Percentiles rank a stretch among this genome's conserved stretches.
Evolutionary conservation across 2,329 filamentous ascomycete species (phyloP).

Genomic region (Hyphodiscus sp.): DNA sequence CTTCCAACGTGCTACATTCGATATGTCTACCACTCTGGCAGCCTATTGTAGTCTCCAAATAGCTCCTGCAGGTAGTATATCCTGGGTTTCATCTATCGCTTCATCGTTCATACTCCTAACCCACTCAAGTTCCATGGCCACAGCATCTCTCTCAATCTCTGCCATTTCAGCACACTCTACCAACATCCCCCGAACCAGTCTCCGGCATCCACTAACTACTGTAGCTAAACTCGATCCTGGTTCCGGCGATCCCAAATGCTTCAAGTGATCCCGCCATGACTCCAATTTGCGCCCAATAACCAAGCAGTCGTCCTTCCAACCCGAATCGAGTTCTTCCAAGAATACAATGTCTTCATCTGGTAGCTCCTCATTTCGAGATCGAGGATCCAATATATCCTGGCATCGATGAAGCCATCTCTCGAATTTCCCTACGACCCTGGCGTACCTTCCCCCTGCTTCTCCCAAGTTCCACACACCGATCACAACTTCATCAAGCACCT

Average conservation of each 20-base stretch:
- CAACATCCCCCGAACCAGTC: constrained; percentile 52
- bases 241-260: constrained; percentile 35
- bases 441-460: constrained; percentile 50
- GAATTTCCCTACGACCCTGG: constrained; percentile 48
- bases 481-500: constrained; percentile 49
- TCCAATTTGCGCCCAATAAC: constrained; percentile 49
- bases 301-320: constrained; percentile 54
- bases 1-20: no score
- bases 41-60: constrained; percentile 21
- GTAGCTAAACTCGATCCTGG: constrained; percentile 37
- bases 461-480: constrained; percentile 51
- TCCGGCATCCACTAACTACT: constrained; percentile 42
- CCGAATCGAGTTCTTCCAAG: constrained; percentile 46
- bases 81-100: constrained; percentile 25
- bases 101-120: constrained; percentile 46
- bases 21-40: no score
- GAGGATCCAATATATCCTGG: constrained; percentile 40
- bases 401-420: constrained; percentile 50
- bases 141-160: constrained; percentile 51
- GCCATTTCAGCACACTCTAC: constrained; percentile 57
- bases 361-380: constrained; percentile 28
- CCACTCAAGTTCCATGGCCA: constrained; percentile 52
- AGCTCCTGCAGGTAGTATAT: constrained; percentile 23
- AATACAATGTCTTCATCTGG: constrained; percentile 39
- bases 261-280: constrained; percentile 44